Evolutionary conservation across 371 early-diverging fungal species (phyloP), one percentile per base, ranked within the genome.

Genomic region (Mortierella sp.): DNA sequence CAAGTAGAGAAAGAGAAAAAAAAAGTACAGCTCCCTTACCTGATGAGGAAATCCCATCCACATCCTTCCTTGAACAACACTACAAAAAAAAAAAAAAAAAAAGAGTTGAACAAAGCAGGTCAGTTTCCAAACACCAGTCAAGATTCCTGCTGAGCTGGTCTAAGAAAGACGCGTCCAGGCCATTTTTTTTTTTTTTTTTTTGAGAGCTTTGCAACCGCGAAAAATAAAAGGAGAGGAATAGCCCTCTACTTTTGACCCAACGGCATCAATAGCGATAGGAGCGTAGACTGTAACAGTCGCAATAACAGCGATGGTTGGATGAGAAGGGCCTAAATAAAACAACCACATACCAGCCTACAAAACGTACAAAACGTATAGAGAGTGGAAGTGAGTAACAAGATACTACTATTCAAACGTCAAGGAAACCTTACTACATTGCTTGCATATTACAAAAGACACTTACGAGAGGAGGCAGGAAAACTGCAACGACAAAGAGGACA

Each of bases 391-490:
- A n/a, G 6, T n/a, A 51, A 51, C 16, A 51, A 12, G 16, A 12
- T 12, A 16, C 51, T 5, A 12, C 43, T 14, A 12, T 43, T 12
- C 5, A 43, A 39, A 43, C 9, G 14, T 12, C 9, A 43, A 43
- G 14, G 5, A 43, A 43, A 43, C 30, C 30, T 4, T 30, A 4
- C 30, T 40, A 9, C 9, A 40, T 3, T 40, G 14, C 43, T 11
- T 11, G 14, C 43, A 40, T 40, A 40, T 40, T 40, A 3, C 9
- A 14, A 47, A 45, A 37, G 5, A 32, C 14, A 45, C 68, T 75
- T 80, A 69, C 91, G 22, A 93, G 73, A 22, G 95, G 95, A 35
- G 95, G 94, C 45, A 94, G 86, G 68, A 95, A 87, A 61, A 94
- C 88, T 35, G 91, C 93, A 52, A 92, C 72, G 28, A 89, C 84